Conservation (phyloP, 2,329 filamentous ascomycete species). For the Pestalotiopsis sp. region DNA sequence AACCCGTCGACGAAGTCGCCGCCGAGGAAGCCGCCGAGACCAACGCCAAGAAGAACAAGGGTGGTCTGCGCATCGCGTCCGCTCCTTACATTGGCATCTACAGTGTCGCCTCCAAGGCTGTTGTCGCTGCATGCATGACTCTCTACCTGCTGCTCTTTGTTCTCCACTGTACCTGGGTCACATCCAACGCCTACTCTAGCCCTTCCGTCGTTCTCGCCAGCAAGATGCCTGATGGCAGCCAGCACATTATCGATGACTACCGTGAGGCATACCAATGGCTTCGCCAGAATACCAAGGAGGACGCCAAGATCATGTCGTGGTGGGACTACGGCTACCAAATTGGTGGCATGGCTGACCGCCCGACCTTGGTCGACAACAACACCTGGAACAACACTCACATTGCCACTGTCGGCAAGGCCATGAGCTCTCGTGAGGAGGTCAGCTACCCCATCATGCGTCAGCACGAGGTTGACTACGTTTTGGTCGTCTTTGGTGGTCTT, state of each 20-base stretch:
- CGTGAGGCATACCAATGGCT: conserved; percentile 99
- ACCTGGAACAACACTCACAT: conserved; percentile 99
- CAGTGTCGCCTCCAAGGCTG: conserved; percentile 74
- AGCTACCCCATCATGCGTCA: conserved; percentile 98
- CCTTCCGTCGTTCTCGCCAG: conserved; percentile 96
- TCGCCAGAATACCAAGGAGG: conserved; percentile 90
- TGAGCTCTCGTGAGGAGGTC: conserved; percentile 96
- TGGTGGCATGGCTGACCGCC: conserved; percentile 97
- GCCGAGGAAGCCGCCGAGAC: conserved; percentile 50
- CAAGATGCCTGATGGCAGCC: conserved; percentile 87
- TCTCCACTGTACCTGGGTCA: conserved; percentile 98
- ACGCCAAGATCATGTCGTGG: conserved; percentile 99
- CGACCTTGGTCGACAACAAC: conserved; percentile 98
- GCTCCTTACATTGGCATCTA: conserved; percentile 84
- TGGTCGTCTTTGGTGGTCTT: conserved; percentile 94
- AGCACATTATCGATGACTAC: conserved; percentile 99
- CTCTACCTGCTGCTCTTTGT: conserved; percentile 92
- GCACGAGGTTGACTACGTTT: conserved; percentile 98
- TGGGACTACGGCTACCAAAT: conserved; percentile 99
- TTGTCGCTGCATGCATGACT: conserved; percentile 73
- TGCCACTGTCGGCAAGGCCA: conserved; percentile 97
- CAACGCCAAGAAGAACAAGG: conserved; percentile 54
- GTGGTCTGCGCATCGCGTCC: conserved; percentile 69
- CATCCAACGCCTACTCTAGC: conserved; percentile 97
- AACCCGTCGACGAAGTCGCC: conserved; percentile 45